phyloP scores from a whole-genome alignment of 352 stramenopile genomes.

The Phytophthora chlamydospora region DNA sequence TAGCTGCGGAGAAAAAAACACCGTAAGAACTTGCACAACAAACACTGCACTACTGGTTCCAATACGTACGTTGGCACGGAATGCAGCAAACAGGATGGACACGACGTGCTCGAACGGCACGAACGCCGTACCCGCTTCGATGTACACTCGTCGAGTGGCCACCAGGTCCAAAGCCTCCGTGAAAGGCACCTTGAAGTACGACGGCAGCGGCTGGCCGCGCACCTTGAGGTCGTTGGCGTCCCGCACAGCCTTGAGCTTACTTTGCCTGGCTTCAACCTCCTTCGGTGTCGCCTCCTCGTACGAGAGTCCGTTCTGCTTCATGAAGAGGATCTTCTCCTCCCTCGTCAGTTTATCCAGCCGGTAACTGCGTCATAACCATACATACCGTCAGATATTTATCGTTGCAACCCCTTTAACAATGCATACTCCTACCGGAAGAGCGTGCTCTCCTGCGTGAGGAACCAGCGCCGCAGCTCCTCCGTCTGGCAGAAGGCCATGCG shows the following conservation, averaged over 20 bases:
- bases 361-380: conserved; percentile 43
- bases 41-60: not conserved
- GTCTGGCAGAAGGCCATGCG: conserved; percentile 97
- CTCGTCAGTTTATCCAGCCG: conserved; percentile 90
- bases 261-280: conserved; percentile 68
- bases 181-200: conserved; percentile 98
- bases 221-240: conserved; percentile 62
- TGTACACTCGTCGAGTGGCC: conserved; percentile 90
- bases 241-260: conserved; percentile 75
- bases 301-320: conserved; percentile 84
- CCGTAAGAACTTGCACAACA: not conserved
- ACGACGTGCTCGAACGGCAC: conserved; percentile 96
- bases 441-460: conserved; percentile 95
- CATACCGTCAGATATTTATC: conserved; percentile 13
- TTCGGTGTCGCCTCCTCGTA: conserved; percentile 75
- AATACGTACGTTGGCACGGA: conserved; percentile 83
- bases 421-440: conserved; percentile 86
- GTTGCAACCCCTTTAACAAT: not conserved
- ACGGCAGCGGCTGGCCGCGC: conserved; percentile 52
- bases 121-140: conserved; percentile 95
- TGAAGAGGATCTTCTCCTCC: conserved; percentile 89
- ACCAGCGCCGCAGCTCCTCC: conserved; percentile 98
- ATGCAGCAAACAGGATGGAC: conserved; percentile 93
- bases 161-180: conserved; percentile 95
- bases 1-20: conserved; percentile 52